Conservation (phyloP, 495 filamentous ascomycete species). For the Penicillium soppii region DNA sequence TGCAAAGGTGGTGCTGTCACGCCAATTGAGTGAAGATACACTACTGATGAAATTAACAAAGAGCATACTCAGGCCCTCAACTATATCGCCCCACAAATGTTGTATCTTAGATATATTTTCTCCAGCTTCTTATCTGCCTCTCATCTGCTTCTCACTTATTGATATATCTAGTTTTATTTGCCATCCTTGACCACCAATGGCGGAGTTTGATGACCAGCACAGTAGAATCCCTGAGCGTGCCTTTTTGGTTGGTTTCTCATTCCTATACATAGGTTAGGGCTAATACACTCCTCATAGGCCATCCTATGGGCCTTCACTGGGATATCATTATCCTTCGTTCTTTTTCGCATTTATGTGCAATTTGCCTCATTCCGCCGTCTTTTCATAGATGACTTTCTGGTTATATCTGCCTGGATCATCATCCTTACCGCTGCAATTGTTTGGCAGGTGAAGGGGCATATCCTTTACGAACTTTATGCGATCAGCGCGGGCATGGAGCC, state of each 20-base stretch:
- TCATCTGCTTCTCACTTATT: no score
- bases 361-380: constrained; percentile 19
- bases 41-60: no score
- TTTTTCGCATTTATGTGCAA: constrained; percentile 21
- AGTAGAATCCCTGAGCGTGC: background rate
- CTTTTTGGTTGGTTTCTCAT: background rate
- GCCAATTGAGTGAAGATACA: no score
- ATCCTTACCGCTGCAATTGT: constrained; percentile 19
- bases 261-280: background rate
- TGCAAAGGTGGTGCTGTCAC: no score
- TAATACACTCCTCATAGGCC: background rate
- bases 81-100: no score
- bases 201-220: background rate
- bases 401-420: constrained; percentile 22
- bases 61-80: no score
- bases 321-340: constrained; percentile 14
- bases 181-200: background rate
- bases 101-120: no score
- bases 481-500: constrained; percentile 5
- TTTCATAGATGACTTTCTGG: constrained; percentile 22
- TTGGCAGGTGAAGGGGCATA: constrained; percentile 17
- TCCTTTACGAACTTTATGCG: constrained; percentile 11
- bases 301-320: constrained; percentile 19
- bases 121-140: no score
- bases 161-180: no score